Percentiles rank a stretch among this genome's conserved stretches.
These are phyloP conservation scores for Trichomonas tenax DNA, from an alignment of 208 protist species.

Conservation along the genomic window DNA sequence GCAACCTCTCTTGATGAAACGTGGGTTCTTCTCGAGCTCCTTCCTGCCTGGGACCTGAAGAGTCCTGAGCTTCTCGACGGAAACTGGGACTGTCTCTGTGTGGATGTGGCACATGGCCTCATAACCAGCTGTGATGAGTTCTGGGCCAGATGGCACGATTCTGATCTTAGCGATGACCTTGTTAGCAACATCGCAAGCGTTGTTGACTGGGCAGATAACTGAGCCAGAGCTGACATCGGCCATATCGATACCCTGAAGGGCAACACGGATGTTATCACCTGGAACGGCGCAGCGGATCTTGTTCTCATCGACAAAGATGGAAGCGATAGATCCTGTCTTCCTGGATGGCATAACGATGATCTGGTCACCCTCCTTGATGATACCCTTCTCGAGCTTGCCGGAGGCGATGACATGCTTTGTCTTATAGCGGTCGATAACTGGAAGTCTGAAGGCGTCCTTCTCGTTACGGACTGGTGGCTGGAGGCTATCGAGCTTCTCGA, in stretches of 20 bases:
- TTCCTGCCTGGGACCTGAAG: neutral
- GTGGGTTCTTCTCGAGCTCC: neutral
- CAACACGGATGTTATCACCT: constrained; percentile 11
- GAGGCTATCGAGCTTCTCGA: constrained; percentile 12
- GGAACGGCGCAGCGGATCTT: neutral
- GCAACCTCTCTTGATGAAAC: neutral
- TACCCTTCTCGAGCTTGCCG: neutral
- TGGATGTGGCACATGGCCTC: neutral
- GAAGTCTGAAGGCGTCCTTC: neutral
- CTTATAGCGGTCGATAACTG: constrained; percentile 19
- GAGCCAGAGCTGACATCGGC: neutral
- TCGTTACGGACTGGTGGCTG: neutral
- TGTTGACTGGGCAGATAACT: neutral
- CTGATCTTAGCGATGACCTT: neutral
- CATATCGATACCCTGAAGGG: neutral
- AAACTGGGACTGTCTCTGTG: neutral
- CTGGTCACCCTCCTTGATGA: neutral
- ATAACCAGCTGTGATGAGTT: neutral
- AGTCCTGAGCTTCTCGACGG: neutral
- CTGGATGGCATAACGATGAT: neutral
- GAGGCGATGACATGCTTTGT: neutral
- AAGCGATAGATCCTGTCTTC: neutral
- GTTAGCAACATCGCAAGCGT: neutral
- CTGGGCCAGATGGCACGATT: neutral
- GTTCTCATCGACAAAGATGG: neutral